Conservation (phyloP, 768 basidiomycete genomes). For the Boletus rubropictus region DNA sequence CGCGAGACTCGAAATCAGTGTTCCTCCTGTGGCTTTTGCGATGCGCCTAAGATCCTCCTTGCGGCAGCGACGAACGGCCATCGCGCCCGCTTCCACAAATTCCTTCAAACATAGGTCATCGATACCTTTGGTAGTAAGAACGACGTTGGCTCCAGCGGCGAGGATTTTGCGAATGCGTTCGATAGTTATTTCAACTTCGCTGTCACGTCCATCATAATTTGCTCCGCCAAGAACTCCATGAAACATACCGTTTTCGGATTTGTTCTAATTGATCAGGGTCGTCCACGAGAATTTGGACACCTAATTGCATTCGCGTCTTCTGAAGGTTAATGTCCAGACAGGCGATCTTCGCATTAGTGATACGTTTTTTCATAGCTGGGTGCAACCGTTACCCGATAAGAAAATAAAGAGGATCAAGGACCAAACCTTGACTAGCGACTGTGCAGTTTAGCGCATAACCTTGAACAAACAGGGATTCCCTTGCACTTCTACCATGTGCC, state of each 20-base stretch:
- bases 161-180: conserved; percentile 96
- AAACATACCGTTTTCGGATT: conserved; percentile 79
- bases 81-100: conserved; percentile 97
- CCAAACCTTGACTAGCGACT: conserved; percentile 92
- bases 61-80: conserved; percentile 95
- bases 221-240: background rate
- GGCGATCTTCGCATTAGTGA: conserved; percentile 92
- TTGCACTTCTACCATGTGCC: conserved; percentile 92
- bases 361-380: conserved; percentile 94
- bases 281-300: conserved; percentile 94
- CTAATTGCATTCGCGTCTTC: conserved; percentile 95
- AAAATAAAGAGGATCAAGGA: background rate
- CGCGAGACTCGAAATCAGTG: conserved; percentile 85
- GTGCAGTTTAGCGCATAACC: conserved; percentile 99
- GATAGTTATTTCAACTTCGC: conserved; percentile 92
- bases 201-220: conserved; percentile 30
- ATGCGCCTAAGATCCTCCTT: conserved; percentile 97
- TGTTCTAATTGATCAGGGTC: conserved; percentile 95
- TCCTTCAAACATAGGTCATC: conserved; percentile 98
- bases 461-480: conserved; percentile 90
- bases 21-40: conserved; percentile 94
- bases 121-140: conserved; percentile 96
- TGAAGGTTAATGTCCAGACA: conserved; percentile 97
- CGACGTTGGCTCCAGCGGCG: conserved; percentile 92
- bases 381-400: conserved; percentile 1